Evolutionary conservation across 139 green algal species (phyloP), one percentile per base, ranked within the genome.

Genomic region (Raphidocelis subcapitata): DNA sequence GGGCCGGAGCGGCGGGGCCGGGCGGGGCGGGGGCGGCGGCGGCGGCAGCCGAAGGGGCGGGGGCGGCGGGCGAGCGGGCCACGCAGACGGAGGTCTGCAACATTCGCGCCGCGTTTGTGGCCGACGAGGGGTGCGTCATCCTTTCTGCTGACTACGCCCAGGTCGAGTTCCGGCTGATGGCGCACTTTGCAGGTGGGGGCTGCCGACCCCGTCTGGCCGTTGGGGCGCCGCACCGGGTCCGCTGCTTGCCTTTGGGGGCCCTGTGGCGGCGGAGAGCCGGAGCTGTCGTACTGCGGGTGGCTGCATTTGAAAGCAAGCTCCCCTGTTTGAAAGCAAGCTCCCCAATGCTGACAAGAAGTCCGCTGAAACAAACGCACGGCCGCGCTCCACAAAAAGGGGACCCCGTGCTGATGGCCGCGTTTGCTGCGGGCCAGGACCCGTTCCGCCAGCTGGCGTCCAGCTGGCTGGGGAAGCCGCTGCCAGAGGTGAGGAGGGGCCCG

Each of bases 91-190:
- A 24, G 46, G 26, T 72, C 35, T 70, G 62, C 69, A 90, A 90
- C 70, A 77, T 90, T 16, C 69, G 84, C 2, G 63, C 59, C 2
- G 81, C 84, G 0, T 90, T 90, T 67, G 71, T 83, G 24, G 84
- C 79, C n/a, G 77, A 67, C 5, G 35, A n/a, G 32, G 82, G 77
- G 12, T 73, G 73, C 33, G 59, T 83, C 52, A 49, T 92, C 18
- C 52, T 92, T 56, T 71, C 84, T 0, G 91, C 91, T 12, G 94
- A 98, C 70, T 98, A 97, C 77, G 82, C 81, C 47, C 85, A 93
- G 84, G 67, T 97, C 12, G 94, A 98, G 89, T 72, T 98, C 65
- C 85, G 93, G 18, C 59, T 98, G 20, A 94, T 97, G 88, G 93
- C 93, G 24, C 93, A 98, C 82, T 91, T 98, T 51, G 86, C 75